Evolutionary conservation across 257 asterid genomes (phyloP).

Genomic region (Salvia miltiorrhiza): DNA sequence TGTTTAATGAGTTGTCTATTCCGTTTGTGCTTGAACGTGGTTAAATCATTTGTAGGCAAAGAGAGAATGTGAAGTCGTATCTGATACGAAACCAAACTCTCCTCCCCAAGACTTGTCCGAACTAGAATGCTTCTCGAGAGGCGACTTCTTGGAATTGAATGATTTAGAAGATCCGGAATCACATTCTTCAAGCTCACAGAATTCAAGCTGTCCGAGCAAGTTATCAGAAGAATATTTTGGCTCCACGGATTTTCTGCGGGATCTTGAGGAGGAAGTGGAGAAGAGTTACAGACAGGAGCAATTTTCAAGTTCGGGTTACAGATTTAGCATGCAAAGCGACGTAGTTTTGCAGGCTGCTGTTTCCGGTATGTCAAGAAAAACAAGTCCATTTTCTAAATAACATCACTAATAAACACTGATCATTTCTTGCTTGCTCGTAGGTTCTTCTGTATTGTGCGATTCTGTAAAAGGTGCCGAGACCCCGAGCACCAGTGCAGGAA

Average conservation of each 20-base stretch:
- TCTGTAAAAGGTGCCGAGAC: slow-evolving; percentile 18
- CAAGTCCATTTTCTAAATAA: neutral
- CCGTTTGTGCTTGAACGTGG: neutral
- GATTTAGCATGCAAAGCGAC: slow-evolving; percentile 22
- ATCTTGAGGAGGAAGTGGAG: slow-evolving; percentile 37
- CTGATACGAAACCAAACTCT: slow-evolving; percentile 24
- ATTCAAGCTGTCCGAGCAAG: slow-evolving; percentile 53
- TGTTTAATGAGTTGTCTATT: neutral
- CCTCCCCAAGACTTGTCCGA: slow-evolving; percentile 16
- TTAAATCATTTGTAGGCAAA: slow-evolving; percentile 22
- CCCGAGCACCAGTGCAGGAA: slow-evolving; percentile 13
- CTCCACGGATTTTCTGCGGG: slow-evolving; percentile 37
- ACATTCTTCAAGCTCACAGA: slow-evolving; percentile 53
- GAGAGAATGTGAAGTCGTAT: slow-evolving; percentile 14
- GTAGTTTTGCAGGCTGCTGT: slow-evolving; percentile 38
- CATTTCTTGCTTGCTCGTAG: slow-evolving; percentile 16
- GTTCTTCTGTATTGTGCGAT: slow-evolving; percentile 14
- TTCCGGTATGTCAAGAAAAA: slow-evolving; percentile 36
- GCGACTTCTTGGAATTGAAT: slow-evolving; percentile 53
- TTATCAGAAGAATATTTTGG: slow-evolving; percentile 60
- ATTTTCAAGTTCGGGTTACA: slow-evolving; percentile 29
- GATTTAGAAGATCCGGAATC: slow-evolving; percentile 46
- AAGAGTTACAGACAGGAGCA: slow-evolving; percentile 10
- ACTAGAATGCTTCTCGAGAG: slow-evolving; percentile 31
- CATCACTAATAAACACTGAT: neutral